phyloP scores from a whole-genome alignment of 768 basidiomycete genomes.

The Termitomyces sp. region DNA sequence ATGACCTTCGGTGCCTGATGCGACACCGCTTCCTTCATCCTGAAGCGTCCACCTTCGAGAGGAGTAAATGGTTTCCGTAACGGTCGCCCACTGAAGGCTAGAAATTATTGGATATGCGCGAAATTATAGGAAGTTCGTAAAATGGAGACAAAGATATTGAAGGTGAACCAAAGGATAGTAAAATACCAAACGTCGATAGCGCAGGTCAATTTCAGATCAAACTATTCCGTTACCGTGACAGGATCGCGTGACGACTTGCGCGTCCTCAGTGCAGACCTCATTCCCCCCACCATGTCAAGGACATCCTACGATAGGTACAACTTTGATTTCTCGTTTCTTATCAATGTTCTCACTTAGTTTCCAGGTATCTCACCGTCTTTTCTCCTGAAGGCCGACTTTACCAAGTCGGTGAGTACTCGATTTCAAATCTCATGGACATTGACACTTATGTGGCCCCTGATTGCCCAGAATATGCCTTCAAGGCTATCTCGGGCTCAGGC shows the following conservation, averaged over 20 bases:
- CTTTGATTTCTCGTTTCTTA: background rate
- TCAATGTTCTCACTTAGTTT: background rate
- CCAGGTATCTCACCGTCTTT: constrained; percentile 92
- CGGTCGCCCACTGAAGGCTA: background rate
- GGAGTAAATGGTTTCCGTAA: background rate
- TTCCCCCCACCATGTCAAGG: constrained; percentile 68
- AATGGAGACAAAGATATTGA: background rate
- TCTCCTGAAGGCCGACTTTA: constrained; percentile 96
- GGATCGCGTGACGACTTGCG: constrained; percentile 53
- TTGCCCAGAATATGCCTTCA: constrained; percentile 92
- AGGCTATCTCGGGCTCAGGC: constrained; percentile 95
- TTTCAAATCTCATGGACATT: constrained; percentile 1
- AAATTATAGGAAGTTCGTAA: background rate
- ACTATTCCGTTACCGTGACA: constrained; percentile 27
- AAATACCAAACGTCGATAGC: background rate
- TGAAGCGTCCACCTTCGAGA: constrained; percentile 1
- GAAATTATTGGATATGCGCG: background rate
- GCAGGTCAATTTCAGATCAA: background rate
- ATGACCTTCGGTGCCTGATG: constrained; percentile 43
- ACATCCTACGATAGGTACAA: constrained; percentile 87
- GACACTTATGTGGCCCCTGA: constrained; percentile 11
- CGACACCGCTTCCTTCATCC: constrained; percentile 80
- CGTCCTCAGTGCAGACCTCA: constrained; percentile 26
- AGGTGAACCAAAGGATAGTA: background rate
- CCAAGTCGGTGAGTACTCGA: constrained; percentile 78